Percentiles rank a stretch among this genome's conserved stretches.
Evolutionary conservation across 1,284 basidiomycete species (phyloP).

Genomic region (Rhizopogon parksii): DNA sequence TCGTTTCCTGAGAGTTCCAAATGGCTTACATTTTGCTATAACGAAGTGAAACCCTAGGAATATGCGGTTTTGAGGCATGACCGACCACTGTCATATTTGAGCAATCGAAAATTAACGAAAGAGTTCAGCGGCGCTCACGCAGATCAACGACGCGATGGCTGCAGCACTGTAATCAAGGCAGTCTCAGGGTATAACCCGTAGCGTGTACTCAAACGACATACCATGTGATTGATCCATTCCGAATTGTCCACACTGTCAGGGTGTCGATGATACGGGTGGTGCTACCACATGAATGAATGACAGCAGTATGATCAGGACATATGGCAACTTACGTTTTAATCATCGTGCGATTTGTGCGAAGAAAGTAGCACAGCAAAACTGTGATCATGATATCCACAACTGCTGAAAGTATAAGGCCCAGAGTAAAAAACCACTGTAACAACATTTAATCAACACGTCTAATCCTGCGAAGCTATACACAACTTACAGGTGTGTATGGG

Average conservation of each 20-base stretch:
- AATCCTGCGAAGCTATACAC: neutral
- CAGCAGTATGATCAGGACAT: too few relatives aligned
- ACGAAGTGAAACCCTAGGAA: conserved; percentile 42
- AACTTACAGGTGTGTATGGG: conserved; percentile 13
- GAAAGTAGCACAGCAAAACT: conserved; percentile 35
- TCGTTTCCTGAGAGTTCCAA: neutral
- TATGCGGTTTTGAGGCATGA: conserved; percentile 33
- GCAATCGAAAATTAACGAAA: neutral
- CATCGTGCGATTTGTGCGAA: conserved; percentile 32
- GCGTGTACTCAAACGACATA: conserved; percentile 15
- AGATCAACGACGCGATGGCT: conserved; percentile 35
- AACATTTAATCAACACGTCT: neutral
- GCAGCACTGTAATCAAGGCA: conserved; percentile 26
- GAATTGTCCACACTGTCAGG: conserved; percentile 43
- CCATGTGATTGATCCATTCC: conserved; percentile 44
- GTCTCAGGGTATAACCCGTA: neutral
- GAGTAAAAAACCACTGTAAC: conserved; percentile 44
- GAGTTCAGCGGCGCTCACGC: conserved; percentile 25
- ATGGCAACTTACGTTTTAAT: conserved; percentile 27
- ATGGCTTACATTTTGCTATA: conserved; percentile 37
- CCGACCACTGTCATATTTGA: conserved; percentile 32
- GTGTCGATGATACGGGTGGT: conserved; percentile 41
- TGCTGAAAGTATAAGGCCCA: conserved; percentile 42
- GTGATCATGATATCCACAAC: conserved; percentile 45
- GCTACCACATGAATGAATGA: conserved; percentile 17